Evolutionary conservation across 768 basidiomycete species (phyloP).

Genomic region (Leucosporidium scottii): DNA sequence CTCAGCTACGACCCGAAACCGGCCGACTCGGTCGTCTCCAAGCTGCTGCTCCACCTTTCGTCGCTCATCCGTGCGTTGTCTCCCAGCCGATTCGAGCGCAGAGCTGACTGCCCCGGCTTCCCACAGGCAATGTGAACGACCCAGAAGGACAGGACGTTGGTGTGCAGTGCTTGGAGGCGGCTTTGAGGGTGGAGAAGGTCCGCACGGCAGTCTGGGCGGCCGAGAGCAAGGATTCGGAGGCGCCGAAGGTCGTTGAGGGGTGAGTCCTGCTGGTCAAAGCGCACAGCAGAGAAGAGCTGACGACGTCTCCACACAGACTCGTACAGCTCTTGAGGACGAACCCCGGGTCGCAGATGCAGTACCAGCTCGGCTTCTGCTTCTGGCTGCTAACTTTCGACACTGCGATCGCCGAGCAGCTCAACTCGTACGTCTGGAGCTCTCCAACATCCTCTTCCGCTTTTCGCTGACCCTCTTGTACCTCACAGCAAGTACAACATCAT

Average conservation of each 20-base stretch:
- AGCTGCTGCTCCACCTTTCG: slow-evolving; percentile 58
- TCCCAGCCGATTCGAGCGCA: neutral
- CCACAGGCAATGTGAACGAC: slow-evolving; percentile 44
- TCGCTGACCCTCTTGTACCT: neutral
- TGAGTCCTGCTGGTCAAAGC: slow-evolving; percentile 21
- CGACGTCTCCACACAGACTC: slow-evolving; percentile 49
- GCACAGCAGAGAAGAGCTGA: neutral
- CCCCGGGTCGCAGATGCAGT: slow-evolving; percentile 81
- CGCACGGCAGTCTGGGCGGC: slow-evolving; percentile 77
- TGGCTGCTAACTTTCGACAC: slow-evolving; percentile 92
- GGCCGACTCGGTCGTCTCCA: slow-evolving; percentile 50
- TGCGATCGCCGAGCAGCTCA: slow-evolving; percentile 73
- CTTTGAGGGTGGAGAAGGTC: slow-evolving; percentile 72
- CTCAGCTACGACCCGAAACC: slow-evolving; percentile 52
- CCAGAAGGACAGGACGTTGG: slow-evolving; percentile 63
- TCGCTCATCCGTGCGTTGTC: slow-evolving; percentile 47
- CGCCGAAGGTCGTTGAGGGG: slow-evolving; percentile 42
- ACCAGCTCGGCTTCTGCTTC: slow-evolving; percentile 84
- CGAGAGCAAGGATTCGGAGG: slow-evolving; percentile 63
- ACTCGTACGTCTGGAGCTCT: slow-evolving; percentile 58
- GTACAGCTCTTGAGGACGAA: slow-evolving; percentile 74
- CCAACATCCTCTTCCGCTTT: neutral
- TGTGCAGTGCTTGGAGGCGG: slow-evolving; percentile 80
- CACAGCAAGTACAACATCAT: slow-evolving; percentile 80
- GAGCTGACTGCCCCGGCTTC: slow-evolving; percentile 38